Conservation (phyloP, 805 yeast species). For the Metschnikowia vanudenii region DNA sequence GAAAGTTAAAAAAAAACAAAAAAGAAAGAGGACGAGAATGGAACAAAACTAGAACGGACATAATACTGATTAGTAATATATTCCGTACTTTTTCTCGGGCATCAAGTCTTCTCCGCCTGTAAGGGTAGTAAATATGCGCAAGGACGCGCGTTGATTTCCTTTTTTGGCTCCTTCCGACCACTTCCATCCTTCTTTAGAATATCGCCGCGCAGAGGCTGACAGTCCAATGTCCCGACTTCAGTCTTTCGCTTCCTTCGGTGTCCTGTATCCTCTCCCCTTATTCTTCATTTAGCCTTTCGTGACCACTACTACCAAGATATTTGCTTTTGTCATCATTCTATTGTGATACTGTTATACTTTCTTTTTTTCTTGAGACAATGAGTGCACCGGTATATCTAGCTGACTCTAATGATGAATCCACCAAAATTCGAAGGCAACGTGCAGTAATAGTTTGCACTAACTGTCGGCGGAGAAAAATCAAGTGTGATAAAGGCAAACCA, state of each 20-base stretch:
- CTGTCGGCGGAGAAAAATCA: slow-evolving; percentile 34
- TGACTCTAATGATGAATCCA: background rate
- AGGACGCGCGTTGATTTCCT: background rate
- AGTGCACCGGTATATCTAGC: background rate
- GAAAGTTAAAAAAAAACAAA: no score
- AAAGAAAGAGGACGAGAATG: no score
- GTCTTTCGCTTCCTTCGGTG: background rate
- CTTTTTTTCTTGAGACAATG: no score
- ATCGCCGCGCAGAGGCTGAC: background rate
- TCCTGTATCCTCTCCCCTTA: background rate
- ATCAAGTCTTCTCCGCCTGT: background rate
- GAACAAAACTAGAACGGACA: background rate
- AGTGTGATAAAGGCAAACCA: slow-evolving; percentile 30
- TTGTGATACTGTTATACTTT: no score
- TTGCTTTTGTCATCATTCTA: no score
- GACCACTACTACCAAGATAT: no score
- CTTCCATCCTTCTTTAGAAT: background rate
- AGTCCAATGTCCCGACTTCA: background rate
- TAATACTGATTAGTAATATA: background rate
- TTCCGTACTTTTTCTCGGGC: background rate
- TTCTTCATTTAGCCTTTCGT: background rate
- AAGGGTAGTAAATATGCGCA: background rate
- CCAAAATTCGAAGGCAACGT: slow-evolving; percentile 20
- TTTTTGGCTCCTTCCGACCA: background rate
- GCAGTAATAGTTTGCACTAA: slow-evolving; percentile 30